Conservation (phyloP, 768 basidiomycete species). For the Candolleomyces eurysporus region DNA sequence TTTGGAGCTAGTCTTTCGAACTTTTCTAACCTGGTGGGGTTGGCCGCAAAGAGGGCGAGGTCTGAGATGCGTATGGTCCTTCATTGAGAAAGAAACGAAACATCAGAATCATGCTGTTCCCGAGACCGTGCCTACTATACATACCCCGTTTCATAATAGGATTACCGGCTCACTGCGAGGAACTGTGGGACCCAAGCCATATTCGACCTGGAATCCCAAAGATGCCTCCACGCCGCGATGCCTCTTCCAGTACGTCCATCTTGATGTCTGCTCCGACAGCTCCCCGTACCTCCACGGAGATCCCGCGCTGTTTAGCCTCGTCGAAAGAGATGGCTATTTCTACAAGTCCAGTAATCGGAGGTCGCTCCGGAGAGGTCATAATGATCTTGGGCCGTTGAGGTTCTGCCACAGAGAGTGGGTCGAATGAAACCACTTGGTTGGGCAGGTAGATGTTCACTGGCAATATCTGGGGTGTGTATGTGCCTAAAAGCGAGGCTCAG, state of each 20-base stretch:
- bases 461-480: constrained; percentile 54
- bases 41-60: no score
- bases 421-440: constrained; percentile 38
- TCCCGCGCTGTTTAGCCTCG: constrained; percentile 49
- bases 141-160: no score
- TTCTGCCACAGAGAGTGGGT: constrained; percentile 35
- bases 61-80: no score
- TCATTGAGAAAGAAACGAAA: no score
- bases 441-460: constrained; percentile 73
- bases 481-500: constrained; percentile 34
- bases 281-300: constrained; percentile 56
- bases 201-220: constrained; percentile 69
- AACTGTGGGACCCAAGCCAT: constrained; percentile 44
- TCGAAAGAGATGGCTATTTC: constrained; percentile 66
- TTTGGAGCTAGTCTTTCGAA: no score
- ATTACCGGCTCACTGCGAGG: constrained; percentile 1
- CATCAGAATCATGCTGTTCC: no score
- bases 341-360: constrained; percentile 62
- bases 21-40: no score
- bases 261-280: constrained; percentile 57
- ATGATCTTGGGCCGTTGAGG: constrained; percentile 52
- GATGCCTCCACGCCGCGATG: constrained; percentile 67
- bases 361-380: constrained; percentile 64
- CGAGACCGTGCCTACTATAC: no score
- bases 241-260: constrained; percentile 60